Base-by-base conservation (phyloP, 495 filamentous ascomycete genomes). In the Annulohypoxylon moriforme region DNA sequence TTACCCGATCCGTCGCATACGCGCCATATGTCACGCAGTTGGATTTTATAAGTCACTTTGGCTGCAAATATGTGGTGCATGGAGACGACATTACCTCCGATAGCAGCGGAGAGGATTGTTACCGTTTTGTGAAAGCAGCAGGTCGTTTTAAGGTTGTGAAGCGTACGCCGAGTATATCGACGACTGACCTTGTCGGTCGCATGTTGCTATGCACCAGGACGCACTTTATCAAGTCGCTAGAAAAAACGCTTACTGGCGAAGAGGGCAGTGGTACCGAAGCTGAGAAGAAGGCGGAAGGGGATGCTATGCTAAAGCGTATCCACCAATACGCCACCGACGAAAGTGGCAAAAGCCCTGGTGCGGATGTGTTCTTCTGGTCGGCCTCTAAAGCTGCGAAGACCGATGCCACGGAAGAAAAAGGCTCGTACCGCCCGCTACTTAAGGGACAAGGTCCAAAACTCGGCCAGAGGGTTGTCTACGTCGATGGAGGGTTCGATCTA, bases 11-110 rank as follows among this genome's bases (percentile, higher is more conserved):
- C 27, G 87, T 99, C 22, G 89, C 94, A 3, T 81, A 91, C 78
- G 94, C 96, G 22, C 96, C 96, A 11, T 99, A 99, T 81, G 96
- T 99, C 46, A 99, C 96, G 29, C 90, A 89, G 57, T 86, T 98
- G 33, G 89, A 91, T 16, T 98, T 94, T 93, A 96, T 99, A 67
- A 92, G 91, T 53, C 93, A 95, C 76, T 97, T 94, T 71, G 94
- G 95, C 36, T 98, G 96, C 83, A 85, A 88, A 71, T 98, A 93
- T 77, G 92, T 97, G 10, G 94, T 97, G 4, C 92, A 98, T 78
- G 97, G 96, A 57, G 91, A 94, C 72, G 93, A 96, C 75, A 92
- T 98, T 47, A 93, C 92, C 2, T 94, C 94, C 5, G 89, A 96
- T 72, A 91, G 89, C 63, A 88, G 87, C 46, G 94, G 96, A 8